phyloP scores from a whole-genome alignment of 192 early-diverging fungal species.

The Entomortierella lignicola region DNA sequence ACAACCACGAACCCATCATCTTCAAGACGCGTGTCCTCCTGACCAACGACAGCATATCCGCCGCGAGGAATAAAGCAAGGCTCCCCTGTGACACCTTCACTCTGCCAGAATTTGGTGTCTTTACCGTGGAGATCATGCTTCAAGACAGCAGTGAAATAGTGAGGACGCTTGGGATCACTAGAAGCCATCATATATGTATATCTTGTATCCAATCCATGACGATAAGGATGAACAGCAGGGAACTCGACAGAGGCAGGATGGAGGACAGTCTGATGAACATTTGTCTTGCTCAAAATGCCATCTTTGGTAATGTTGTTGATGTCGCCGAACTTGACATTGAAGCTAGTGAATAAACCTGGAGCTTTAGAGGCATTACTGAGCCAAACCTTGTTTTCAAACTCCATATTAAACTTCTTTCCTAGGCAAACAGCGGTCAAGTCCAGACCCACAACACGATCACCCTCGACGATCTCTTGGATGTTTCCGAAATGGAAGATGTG shows the following conservation, averaged over 20 bases:
- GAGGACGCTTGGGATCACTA: slow-evolving; percentile 51
- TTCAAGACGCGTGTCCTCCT: slow-evolving; percentile 15
- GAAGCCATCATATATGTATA: slow-evolving; percentile 54
- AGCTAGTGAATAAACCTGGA: slow-evolving; percentile 30
- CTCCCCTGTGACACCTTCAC: slow-evolving; percentile 47
- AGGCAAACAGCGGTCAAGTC: slow-evolving; percentile 48
- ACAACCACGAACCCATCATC: slow-evolving; percentile 51
- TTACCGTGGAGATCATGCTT: slow-evolving; percentile 43
- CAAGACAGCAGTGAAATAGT: slow-evolving; percentile 47
- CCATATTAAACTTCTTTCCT: slow-evolving; percentile 52
- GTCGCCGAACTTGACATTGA: slow-evolving; percentile 37
- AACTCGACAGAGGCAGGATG: slow-evolving; percentile 50
- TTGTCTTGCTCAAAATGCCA: background rate
- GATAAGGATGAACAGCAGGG: slow-evolving; percentile 42
- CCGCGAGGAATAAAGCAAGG: slow-evolving; percentile 47
- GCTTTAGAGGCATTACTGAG: slow-evolving; percentile 52
- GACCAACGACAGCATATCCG: slow-evolving; percentile 27
- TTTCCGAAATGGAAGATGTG: slow-evolving; percentile 54
- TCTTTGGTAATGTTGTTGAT: background rate
- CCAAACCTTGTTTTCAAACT: slow-evolving; percentile 52
- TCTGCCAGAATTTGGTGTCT: slow-evolving; percentile 47
- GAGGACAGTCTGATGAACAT: slow-evolving; percentile 28
- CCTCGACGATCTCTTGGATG: slow-evolving; percentile 28
- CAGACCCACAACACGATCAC: slow-evolving; percentile 28
- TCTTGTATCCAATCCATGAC: slow-evolving; percentile 40